phyloP scores from a whole-genome alignment of 495 filamentous ascomycete species.

The Thozetella sp. region DNA sequence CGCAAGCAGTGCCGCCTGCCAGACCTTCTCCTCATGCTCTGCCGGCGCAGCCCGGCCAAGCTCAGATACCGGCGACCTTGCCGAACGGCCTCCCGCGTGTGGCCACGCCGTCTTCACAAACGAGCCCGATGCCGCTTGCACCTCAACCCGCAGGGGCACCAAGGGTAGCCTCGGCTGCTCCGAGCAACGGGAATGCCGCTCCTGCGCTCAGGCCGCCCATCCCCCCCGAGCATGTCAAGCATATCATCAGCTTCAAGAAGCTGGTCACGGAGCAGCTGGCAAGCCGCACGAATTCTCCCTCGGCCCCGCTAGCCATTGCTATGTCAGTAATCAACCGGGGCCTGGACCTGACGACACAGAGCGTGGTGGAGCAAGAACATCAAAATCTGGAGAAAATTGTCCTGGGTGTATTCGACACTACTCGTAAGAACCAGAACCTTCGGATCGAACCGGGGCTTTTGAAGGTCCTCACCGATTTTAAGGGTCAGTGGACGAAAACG shows the following conservation, averaged over 20 bases:
- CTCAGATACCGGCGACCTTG: slow-evolving; percentile 5
- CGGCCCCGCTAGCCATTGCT: slow-evolving; percentile 20
- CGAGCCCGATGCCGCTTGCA: background rate
- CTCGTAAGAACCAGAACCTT: slow-evolving; percentile 15
- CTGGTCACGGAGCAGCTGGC: slow-evolving; percentile 21
- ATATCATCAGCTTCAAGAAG: slow-evolving; percentile 27
- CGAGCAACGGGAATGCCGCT: background rate
- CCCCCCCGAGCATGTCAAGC: slow-evolving; percentile 20
- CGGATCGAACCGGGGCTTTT: slow-evolving; percentile 25
- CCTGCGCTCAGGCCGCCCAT: slow-evolving; percentile 22
- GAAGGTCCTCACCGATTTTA: slow-evolving; percentile 22
- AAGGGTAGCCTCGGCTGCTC: slow-evolving; percentile 11
- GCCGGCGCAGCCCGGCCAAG: slow-evolving; percentile 13
- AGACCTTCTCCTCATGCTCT: slow-evolving; percentile 14
- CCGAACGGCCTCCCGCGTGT: slow-evolving; percentile 22
- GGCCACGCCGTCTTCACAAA: slow-evolving; percentile 4
- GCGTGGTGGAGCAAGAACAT: slow-evolving; percentile 17
- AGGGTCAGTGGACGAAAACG: slow-evolving; percentile 20
- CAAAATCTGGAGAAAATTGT: slow-evolving; percentile 28
- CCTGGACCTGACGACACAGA: slow-evolving; percentile 23
- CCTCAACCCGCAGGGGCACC: slow-evolving; percentile 1
- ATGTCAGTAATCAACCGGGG: slow-evolving; percentile 33
- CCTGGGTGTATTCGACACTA: slow-evolving; percentile 24
- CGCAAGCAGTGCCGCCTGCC: slow-evolving; percentile 13
- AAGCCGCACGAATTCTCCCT: slow-evolving; percentile 6